Percentiles rank a stretch among this genome's conserved stretches.
These are phyloP conservation scores for Coemansia sp. DNA, from an alignment of 192 early-diverging fungal species.

Conservation along the genomic window DNA sequence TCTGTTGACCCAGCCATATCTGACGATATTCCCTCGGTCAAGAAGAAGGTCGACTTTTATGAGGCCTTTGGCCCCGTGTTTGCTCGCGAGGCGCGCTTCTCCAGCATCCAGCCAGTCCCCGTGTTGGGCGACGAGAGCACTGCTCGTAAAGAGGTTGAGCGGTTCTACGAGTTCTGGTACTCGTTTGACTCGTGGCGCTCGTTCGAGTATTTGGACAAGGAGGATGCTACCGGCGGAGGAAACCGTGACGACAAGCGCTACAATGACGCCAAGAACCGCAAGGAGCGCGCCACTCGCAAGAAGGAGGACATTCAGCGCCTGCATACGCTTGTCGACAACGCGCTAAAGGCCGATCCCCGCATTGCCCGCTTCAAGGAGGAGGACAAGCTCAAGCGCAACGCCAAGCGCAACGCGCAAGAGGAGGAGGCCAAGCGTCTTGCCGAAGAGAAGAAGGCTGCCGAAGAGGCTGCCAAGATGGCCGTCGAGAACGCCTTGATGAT, in stretches of 20 bases:
- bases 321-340: constrained; percentile 82
- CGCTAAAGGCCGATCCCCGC: constrained; percentile 86
- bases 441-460: constrained; percentile 59
- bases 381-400: constrained; percentile 88
- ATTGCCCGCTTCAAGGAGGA: constrained; percentile 87
- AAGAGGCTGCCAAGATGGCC: constrained; percentile 64
- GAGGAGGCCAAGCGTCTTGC: constrained; percentile 60
- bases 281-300: constrained; percentile 89
- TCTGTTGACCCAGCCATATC: constrained; percentile 90
- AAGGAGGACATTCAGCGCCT: constrained; percentile 97
- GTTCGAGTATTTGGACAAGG: constrained; percentile 98
- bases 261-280: constrained; percentile 94
- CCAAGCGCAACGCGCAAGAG: constrained; percentile 89
- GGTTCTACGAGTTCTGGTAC: constrained; percentile 87
- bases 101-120: constrained; percentile 87
- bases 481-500: constrained; percentile 64
- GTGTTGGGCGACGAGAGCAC: constrained; percentile 71
- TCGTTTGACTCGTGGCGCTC: constrained; percentile 96
- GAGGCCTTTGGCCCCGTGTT: constrained; percentile 77
- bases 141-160: constrained; percentile 70
- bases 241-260: constrained; percentile 97
- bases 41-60: constrained; percentile 86
- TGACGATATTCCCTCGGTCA: constrained; percentile 71
- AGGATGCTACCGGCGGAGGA: constrained; percentile 85
- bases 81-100: constrained; percentile 91